phyloP scores from a whole-genome alignment of 2,329 filamentous ascomycete species.

The Dothistroma pini region DNA sequence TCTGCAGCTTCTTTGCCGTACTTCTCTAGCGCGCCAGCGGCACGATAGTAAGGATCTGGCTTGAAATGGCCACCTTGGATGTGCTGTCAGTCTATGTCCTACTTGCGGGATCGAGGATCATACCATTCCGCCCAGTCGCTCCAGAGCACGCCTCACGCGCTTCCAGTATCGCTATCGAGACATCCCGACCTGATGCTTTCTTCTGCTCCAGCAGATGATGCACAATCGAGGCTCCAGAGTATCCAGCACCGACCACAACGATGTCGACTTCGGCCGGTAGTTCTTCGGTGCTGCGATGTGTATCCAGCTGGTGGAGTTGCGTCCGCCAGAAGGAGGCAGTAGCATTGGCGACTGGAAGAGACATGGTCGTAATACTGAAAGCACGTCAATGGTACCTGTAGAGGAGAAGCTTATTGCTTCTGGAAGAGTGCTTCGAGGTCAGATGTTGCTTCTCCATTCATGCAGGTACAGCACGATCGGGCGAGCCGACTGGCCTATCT shows the following conservation, averaged over 20 bases:
- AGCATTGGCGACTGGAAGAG: constrained; percentile 19
- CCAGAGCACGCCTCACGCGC: constrained; percentile 29
- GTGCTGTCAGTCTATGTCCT: background rate
- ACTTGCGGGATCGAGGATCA: background rate
- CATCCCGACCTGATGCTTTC: background rate
- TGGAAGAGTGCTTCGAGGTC: background rate
- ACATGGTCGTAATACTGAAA: constrained; percentile 3
- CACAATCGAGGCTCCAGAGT: constrained; percentile 25
- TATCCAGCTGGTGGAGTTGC: constrained; percentile 40
- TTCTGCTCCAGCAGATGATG: constrained; percentile 26
- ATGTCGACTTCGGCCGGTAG: constrained; percentile 39
- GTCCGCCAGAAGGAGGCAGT: constrained; percentile 44
- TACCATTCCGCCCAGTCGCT: constrained; percentile 30
- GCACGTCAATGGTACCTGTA: background rate
- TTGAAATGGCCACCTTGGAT: constrained; percentile 34
- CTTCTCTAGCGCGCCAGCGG: constrained; percentile 23
- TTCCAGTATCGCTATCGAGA: constrained; percentile 27
- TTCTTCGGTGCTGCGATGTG: constrained; percentile 61
- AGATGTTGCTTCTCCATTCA: background rate
- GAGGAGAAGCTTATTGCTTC: background rate
- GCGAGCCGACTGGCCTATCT: constrained; percentile 3
- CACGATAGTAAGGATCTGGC: constrained; percentile 34
- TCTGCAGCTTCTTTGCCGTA: constrained; percentile 32
- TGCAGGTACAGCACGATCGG: constrained; percentile 2
- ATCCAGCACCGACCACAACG: constrained; percentile 29